Evolutionary conservation across 192 early-diverging fungal genomes (phyloP), one percentile per base, ranked within the genome.

Genomic region (Chytriomyces confervae): DNA sequence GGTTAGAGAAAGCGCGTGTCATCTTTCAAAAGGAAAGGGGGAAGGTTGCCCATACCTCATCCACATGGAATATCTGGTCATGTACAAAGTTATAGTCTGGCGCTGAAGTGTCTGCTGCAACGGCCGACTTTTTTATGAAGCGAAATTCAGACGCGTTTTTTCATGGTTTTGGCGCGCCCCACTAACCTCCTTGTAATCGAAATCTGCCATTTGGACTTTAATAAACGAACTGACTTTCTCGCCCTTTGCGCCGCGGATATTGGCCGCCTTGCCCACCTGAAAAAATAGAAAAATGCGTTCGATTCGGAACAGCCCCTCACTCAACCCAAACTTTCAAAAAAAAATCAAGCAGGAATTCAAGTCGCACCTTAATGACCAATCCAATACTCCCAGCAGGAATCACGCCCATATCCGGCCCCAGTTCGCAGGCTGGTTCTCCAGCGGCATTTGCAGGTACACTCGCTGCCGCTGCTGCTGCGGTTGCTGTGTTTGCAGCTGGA

Each of bases 141-240:
- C 50, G 16, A 80, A 45, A 6, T 20, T 45, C 23, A 18, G 44
- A 69, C 29, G 11, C n/a, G 44, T 9, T 20, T 9, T 20, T 73
- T n/a, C 11, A 73, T 20, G 53, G 64, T 70, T 48, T 61, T 20
- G 9, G 5, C 23, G 0, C 36, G 49, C 62, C 7, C 9, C 13
- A 65, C 78, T 68, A 61, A 88, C 87, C 69, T 89, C 87, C 29
- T 84, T 86, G 69, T 62, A 87, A 50, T 90, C 87, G 78, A 88
- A 90, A 66, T 90, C 89, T 4, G 86, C 83, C 64, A 90, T 76
- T 75, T 90, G 89, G 45, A 89, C 84, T 48, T 84, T 24, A 6
- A 90, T 78, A 76, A 87, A 88, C 9, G 85, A 84, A 63, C 75
- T 85, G 50, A 89, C 80, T 43, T 80, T 74, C 10, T 87, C 89